Evolutionary conservation across 208 protist genomes (phyloP).

Genomic region (Trypanosoma rangeli): DNA sequence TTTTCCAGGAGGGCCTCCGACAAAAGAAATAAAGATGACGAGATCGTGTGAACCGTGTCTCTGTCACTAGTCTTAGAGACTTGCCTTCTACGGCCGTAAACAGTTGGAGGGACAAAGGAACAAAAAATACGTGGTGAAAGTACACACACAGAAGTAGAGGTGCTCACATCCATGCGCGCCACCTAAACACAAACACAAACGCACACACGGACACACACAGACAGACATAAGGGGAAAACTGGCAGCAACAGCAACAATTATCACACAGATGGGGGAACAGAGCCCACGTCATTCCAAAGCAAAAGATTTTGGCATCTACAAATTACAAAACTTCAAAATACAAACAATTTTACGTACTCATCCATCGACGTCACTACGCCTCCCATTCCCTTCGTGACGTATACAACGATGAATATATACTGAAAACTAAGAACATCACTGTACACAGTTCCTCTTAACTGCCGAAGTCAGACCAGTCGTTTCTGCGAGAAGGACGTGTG

Average conservation of each 20-base stretch:
- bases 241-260: not conserved
- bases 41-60: not conserved
- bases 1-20: not conserved
- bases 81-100: not conserved
- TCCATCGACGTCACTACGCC: not conserved
- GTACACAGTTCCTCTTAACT: not conserved
- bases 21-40: not conserved
- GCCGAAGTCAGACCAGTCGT: constrained; percentile 23
- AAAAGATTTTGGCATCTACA: not conserved
- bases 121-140: not conserved
- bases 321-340: not conserved
- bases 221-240: not conserved
- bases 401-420: not conserved
- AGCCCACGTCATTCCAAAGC: not conserved
- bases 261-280: not conserved
- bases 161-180: no score
- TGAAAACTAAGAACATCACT: not conserved
- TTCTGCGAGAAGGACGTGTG: constrained; percentile 16
- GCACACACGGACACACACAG: not conserved
- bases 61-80: not conserved
- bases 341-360: not conserved
- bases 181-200: not conserved
- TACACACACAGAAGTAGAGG: not conserved
- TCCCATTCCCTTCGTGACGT: not conserved
- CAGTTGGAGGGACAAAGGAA: constrained; percentile 1